Conservation (phyloP, 73 alveolate genomes). For the Stentor coeruleus region DNA sequence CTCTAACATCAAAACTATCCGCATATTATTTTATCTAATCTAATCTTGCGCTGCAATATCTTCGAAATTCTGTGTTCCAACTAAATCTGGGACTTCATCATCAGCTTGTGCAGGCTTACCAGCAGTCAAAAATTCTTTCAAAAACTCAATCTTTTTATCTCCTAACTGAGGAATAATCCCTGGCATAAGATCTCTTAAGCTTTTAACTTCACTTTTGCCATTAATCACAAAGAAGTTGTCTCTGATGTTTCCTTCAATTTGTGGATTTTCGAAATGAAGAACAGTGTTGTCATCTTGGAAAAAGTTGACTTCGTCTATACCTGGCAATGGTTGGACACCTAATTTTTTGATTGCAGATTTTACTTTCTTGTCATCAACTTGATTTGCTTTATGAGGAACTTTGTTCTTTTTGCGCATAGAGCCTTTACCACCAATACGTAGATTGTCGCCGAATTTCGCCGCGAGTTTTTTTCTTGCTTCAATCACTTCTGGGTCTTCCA, state of each 20-base stretch:
- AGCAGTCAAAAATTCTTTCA: constrained; percentile 49
- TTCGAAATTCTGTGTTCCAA: too few relatives aligned
- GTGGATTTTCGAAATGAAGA: constrained; percentile 72
- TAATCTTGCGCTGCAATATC: too few relatives aligned
- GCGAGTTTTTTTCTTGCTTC: constrained; percentile 63
- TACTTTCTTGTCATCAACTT: constrained; percentile 65
- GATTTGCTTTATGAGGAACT: constrained; percentile 50
- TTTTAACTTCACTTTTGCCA: constrained; percentile 76
- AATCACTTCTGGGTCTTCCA: constrained; percentile 39
- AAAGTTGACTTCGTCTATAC: constrained; percentile 76
- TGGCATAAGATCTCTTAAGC: constrained; percentile 62
- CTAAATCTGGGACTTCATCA: constrained; percentile 60
- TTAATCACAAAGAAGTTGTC: constrained; percentile 76
- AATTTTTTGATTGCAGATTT: constrained; percentile 67
- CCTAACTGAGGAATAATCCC: constrained; percentile 79
- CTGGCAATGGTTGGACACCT: constrained; percentile 71
- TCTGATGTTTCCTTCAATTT: constrained; percentile 69
- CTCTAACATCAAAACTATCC: too few relatives aligned
- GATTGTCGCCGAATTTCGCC: constrained; percentile 50
- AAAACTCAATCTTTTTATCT: constrained; percentile 54
- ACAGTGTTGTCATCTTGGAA: constrained; percentile 84
- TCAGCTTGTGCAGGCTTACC: constrained; percentile 44
- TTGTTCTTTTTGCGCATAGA: constrained; percentile 68
- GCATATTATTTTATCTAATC: too few relatives aligned
- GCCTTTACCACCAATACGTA: constrained; percentile 76